Conservation (phyloP, 768 basidiomycete genomes). For the Calocybe cyanea region DNA sequence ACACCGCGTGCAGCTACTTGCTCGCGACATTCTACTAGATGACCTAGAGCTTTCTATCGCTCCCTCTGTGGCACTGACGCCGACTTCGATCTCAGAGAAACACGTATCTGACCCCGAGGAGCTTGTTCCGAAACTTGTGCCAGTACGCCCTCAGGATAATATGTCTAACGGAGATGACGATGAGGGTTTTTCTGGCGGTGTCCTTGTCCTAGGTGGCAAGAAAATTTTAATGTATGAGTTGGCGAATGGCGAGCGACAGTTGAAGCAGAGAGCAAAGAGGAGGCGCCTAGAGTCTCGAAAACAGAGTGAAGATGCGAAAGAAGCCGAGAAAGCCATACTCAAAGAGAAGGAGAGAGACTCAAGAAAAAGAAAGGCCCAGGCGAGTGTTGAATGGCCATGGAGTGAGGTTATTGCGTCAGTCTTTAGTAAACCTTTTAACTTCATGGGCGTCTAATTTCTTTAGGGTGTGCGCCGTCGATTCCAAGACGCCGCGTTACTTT, state of each 20-base stretch:
- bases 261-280: slow-evolving; percentile 53
- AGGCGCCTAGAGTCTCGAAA: slow-evolving; percentile 50
- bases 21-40: slow-evolving; percentile 49
- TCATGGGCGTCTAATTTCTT: slow-evolving; percentile 1
- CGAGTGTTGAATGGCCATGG: slow-evolving; percentile 72
- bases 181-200: slow-evolving; percentile 49
- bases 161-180: slow-evolving; percentile 24
- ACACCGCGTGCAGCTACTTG: slow-evolving; percentile 57
- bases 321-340: slow-evolving; percentile 42
- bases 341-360: slow-evolving; percentile 57
- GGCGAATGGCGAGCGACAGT: slow-evolving; percentile 40
- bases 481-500: slow-evolving; percentile 44
- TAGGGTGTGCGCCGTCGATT: slow-evolving; percentile 49
- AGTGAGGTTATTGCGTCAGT: slow-evolving; percentile 62
- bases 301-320: slow-evolving; percentile 37
- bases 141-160: slow-evolving; percentile 34
- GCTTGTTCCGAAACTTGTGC: slow-evolving; percentile 35
- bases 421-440: background rate
- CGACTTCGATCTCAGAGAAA: slow-evolving; percentile 49
- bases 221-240: slow-evolving; percentile 63
- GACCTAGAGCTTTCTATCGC: slow-evolving; percentile 48
- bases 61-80: slow-evolving; percentile 45
- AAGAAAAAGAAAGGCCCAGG: slow-evolving; percentile 51
- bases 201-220: slow-evolving; percentile 67
- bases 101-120: slow-evolving; percentile 41